Evolutionary conservation across 352 stramenopile genomes (phyloP).

Genomic region (Phytophthora macrochlamydospora): DNA sequence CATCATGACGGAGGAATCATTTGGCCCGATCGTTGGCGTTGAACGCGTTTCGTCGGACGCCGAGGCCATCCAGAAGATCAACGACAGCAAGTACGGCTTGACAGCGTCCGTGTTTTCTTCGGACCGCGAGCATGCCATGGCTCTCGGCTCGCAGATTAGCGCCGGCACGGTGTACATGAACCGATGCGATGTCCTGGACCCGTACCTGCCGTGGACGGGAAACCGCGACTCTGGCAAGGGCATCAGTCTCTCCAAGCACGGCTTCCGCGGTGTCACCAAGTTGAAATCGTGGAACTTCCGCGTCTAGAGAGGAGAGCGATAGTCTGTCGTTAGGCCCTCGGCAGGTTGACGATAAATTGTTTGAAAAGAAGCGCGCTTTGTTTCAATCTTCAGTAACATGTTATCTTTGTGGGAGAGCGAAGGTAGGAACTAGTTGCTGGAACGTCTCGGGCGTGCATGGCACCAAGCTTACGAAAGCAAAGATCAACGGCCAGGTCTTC

Average conservation of each 20-base stretch:
- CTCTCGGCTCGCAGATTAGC: slow-evolving; percentile 61
- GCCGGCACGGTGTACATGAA: slow-evolving; percentile 88
- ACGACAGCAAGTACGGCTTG: slow-evolving; percentile 82
- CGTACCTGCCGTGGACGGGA: slow-evolving; percentile 84
- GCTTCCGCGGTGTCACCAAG: slow-evolving; percentile 78
- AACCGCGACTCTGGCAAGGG: slow-evolving; percentile 83
- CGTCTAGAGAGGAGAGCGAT: slow-evolving; percentile 38
- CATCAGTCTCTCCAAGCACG: slow-evolving; percentile 81
- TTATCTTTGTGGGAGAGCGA: too few species aligned
- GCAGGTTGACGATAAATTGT: background rate
- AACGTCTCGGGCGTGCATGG: too few species aligned
- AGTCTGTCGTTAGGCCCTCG: too few species aligned
- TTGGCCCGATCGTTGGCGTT: slow-evolving; percentile 82
- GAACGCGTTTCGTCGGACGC: slow-evolving; percentile 72
- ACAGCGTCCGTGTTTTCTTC: slow-evolving; percentile 78
- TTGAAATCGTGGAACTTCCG: slow-evolving; percentile 87
- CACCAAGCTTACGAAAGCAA: too few species aligned
- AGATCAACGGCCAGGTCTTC: too few species aligned
- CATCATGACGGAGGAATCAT: slow-evolving; percentile 86
- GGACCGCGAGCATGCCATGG: slow-evolving; percentile 59
- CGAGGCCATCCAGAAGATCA: slow-evolving; percentile 80
- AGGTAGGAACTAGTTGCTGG: too few species aligned
- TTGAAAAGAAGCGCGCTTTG: too few species aligned
- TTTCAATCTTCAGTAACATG: too few species aligned
- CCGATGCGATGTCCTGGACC: slow-evolving; percentile 81